Base-by-base conservation (phyloP, 345 rosid genomes). In the Excoecaria agallocha region DNA sequence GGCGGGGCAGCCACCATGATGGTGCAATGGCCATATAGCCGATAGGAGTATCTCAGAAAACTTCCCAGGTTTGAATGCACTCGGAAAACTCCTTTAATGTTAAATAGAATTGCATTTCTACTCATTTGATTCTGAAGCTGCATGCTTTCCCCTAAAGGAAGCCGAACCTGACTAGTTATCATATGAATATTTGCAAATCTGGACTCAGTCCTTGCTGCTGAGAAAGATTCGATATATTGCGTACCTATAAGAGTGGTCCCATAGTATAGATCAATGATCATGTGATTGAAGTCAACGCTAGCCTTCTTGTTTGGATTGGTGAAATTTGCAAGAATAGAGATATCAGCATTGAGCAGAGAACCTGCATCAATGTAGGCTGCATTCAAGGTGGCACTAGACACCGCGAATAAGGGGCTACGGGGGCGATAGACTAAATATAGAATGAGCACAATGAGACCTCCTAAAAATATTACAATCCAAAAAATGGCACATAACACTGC, bases 231-330 rank as follows among this genome's bases (percentile, higher is more conserved):
- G 1, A 95, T 81, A 73, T 81, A 88, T 60, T 91, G 91, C 0
- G 91, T 82, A 0, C 96, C 94, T 20, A 95, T 86, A 35, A 82
- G 80, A 16, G 86, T 85, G 66, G 70, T 80, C 71, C 89, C 89
- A 24, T 87, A 86, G 82, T 83, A 90, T 41, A 94, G 89, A 80
- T 92, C 91, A 38, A 90, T 77, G 81, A 82, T 82, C 75, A 89
- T 76, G 62, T 65, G 83, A 82, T 85, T 87, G 89, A 91, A 95
- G 63, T 90, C 98, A 65, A 91, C 84, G 0, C 78, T 82, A 70
- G 86, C 89, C 77, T 89, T 93, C 82, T 79, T 87, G 88, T 91
- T 93, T 3, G 94, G 93, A 74, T 95, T 95, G 43, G 96, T 91
- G 94, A 93, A 89, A 83, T 95, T 95, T 4, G 87, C 89, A 3